Evolutionary conservation across 2,329 filamentous ascomycete species (phyloP), one percentile per base, ranked within the genome.

Genomic region (Colletotrichum aenigma): DNA sequence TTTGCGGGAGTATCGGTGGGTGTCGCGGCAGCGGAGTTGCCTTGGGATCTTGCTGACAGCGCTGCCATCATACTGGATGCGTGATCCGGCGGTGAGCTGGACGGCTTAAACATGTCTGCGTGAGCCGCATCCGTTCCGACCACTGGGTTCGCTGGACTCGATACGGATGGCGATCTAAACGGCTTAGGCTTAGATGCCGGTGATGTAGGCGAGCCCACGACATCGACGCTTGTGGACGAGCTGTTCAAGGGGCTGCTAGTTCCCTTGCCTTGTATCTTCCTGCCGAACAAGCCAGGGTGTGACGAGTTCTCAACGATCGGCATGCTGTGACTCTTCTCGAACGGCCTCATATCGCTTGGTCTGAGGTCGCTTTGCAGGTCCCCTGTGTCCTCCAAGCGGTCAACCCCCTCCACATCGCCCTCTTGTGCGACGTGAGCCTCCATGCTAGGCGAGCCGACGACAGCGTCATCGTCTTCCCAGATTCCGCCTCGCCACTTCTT

Each of bases 401-500:
- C 84, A n/a, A 87, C 83, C n/a, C 88, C 87, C 26, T 88, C 87
- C 4, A 88, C 85, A 64, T 90, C 85, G 16, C 88, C 88, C 26
- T 86, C 81, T 66, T 88, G 84, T 26, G 87, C 85, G 13, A 83
- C 83, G 34, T 84, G 80, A 18, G 82, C 80, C 77, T 87, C 85
- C 15, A 83, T 78, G 70, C 86, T 83, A 7, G 79, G 72, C 10
- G 84, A 82, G 48, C 81, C 79, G 30, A 85, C 83, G 4, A 89
- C 86, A 3, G 84, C 86, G 76, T 89, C 86, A 62, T 92, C 91
- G 32, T 89, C 88, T 36, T 90, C 88, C 81, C 92, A 99, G 24
- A 98, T 94, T 0, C 97, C 97, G 13, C 96, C 97, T 79, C 97
- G 91, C 89, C 95, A 96, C 24, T 88, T 86, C 82, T 98, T 95